phyloP scores from a whole-genome alignment of 768 basidiomycete genomes.

The Sarcodon aspratus region DNA sequence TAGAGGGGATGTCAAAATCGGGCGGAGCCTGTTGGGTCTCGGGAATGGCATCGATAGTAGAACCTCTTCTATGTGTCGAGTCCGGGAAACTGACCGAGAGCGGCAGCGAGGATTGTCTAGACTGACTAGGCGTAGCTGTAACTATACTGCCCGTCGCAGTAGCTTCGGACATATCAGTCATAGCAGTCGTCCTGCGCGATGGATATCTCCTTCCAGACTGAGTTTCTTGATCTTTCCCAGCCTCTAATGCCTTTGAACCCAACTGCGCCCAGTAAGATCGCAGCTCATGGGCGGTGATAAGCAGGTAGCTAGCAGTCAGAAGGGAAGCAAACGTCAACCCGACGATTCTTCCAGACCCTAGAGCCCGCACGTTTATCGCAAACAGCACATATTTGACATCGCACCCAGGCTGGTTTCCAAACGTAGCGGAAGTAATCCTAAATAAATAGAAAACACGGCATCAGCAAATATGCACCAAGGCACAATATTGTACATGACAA shows the following conservation, averaged over 20 bases:
- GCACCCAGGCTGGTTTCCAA: slow-evolving; percentile 18
- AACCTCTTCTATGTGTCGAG: too few relatives aligned
- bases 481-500: slow-evolving; percentile 3
- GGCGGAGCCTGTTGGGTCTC: too few relatives aligned
- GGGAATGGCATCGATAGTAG: too few relatives aligned
- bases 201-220: not conserved
- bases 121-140: too few relatives aligned
- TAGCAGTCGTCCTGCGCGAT: not conserved
- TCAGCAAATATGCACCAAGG: not conserved
- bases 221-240: not conserved
- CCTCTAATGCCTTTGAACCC: not conserved
- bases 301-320: slow-evolving; percentile 18
- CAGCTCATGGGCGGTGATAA: slow-evolving; percentile 24
- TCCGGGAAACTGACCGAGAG: too few relatives aligned
- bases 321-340: slow-evolving; percentile 21
- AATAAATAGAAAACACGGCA: not conserved
- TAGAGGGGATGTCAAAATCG: not conserved
- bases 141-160: too few relatives aligned
- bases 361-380: slow-evolving; percentile 19
- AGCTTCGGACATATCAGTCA: slow-evolving; percentile 12
- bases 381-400: slow-evolving; percentile 24
- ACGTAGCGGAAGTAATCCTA: slow-evolving; percentile 20
- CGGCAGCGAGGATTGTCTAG: too few relatives aligned
- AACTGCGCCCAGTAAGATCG: slow-evolving; percentile 9
- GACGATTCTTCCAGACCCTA: slow-evolving; percentile 19